Percentiles rank a stretch among this genome's conserved stretches.
Conservation (phyloP, 1,139 yeast species). For the Hansenula sp. region DNA sequence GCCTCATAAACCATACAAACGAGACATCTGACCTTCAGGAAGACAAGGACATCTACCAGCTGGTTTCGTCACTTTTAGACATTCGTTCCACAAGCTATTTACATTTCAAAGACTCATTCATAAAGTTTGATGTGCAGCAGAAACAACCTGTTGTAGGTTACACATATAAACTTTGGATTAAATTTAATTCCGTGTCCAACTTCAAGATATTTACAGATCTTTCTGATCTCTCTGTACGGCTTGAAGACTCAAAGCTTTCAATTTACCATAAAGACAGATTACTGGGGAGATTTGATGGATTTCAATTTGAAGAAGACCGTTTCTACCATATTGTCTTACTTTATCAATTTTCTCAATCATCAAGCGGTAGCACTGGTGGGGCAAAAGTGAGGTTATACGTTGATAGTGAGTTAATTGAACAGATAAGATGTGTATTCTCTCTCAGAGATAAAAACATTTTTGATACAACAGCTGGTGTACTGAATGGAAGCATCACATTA, state of each 20-base stretch:
- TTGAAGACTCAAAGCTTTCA: constrained; percentile 5
- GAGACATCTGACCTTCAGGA: constrained; percentile 1
- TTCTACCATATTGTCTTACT: constrained; percentile 18
- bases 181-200: constrained; percentile 8
- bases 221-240: not conserved
- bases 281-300: constrained; percentile 14
- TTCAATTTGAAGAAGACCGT: constrained; percentile 9
- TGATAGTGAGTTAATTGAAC: constrained; percentile 17
- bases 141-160: constrained; percentile 5
- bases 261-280: constrained; percentile 8
- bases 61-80: constrained; percentile 11
- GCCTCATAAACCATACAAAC: not conserved
- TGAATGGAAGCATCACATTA: constrained; percentile 3
- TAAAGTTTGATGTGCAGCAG: constrained; percentile 4
- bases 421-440: constrained; percentile 3
- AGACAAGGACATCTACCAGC: not conserved
- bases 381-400: constrained; percentile 18
- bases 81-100: constrained; percentile 11
- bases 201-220: constrained; percentile 6
- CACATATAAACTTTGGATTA: constrained; percentile 20
- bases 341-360: constrained; percentile 13
- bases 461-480: not conserved
- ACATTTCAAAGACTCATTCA: constrained; percentile 12
- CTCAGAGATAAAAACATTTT: not conserved
- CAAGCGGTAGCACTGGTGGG: constrained; percentile 4